These are phyloP conservation scores for Gremmenia infestans DNA, from an alignment of 2,329 filamentous ascomycete species.

Conservation along the genomic window DNA sequence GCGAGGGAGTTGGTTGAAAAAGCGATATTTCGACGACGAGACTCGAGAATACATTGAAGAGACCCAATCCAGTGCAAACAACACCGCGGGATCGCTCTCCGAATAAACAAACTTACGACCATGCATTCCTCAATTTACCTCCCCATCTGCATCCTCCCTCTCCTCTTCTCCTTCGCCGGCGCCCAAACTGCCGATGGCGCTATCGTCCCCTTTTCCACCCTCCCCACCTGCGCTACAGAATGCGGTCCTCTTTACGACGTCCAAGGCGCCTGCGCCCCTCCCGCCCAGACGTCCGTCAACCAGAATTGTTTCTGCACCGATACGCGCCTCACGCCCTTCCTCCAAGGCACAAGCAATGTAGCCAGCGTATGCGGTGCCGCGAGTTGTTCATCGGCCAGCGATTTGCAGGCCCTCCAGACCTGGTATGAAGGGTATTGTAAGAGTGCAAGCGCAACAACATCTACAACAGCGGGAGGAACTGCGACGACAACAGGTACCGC, in stretches of 20 bases:
- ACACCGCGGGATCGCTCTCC: neutral
- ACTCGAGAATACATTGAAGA: neutral
- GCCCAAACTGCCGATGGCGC: constrained; percentile 18
- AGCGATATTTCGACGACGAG: neutral
- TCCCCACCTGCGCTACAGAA: constrained; percentile 56
- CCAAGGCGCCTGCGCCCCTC: constrained; percentile 65
- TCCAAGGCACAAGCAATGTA: constrained; percentile 49
- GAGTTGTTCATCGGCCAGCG: constrained; percentile 44
- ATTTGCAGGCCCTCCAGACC: constrained; percentile 51
- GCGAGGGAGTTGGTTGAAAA: too few relatives aligned
- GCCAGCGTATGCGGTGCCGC: constrained; percentile 56
- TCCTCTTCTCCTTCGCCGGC: neutral
- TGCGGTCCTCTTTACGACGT: constrained; percentile 64
- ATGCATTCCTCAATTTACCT: constrained; percentile 2
- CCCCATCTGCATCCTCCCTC: neutral
- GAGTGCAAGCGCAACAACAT: constrained; percentile 15
- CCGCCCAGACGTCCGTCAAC: constrained; percentile 48
- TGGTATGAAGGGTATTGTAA: constrained; percentile 71
- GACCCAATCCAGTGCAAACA: neutral
- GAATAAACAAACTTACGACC: neutral
- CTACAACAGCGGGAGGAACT: constrained; percentile 20
- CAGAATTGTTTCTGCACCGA: constrained; percentile 71
- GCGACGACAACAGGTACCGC: constrained; percentile 4
- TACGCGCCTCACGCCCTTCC: constrained; percentile 50
- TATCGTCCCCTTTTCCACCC: constrained; percentile 52